Evolutionary conservation across 2,329 filamentous ascomycete genomes (phyloP), one percentile per base, ranked within the genome.

Genomic region (Fusarium secorum): DNA sequence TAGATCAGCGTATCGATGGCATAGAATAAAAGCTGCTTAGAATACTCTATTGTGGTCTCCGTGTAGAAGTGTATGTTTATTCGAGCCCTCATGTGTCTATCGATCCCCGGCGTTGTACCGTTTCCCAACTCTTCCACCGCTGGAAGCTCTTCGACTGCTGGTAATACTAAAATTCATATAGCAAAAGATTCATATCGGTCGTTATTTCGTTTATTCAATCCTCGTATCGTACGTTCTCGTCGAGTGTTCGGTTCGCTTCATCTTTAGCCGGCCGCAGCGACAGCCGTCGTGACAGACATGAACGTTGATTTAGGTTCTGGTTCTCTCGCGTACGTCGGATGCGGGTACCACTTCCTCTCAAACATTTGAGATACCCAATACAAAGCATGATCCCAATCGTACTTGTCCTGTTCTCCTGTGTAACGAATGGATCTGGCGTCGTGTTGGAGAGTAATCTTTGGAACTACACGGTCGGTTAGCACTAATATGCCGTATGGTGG

Each of bases 341-440:
- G 78, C 10, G 81, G 75, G 9, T 60, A 55, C 84, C 84, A 86
- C 8, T 77, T 66, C 4, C 78, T 73, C 52, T 83, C 80, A 45
- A 85, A 85, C 78, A 86, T 83, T 57, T 85, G 83, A 11, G 82
- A 80, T 14, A 84, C 78, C 75, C 85, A 86, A 66, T 82, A 83
- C 3, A 83, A 73, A 11, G 83, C 79, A 22, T 84, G 75, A 22
- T 85, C 83, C 79, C 79, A 81, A 44, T 78, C 73, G 36, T 72
- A 75, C 24, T 68, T 64, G 17, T 66, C 56, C 61, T 79, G 78
- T 4, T 42, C 39, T 5, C 78, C 77, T 17, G 57, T 56, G 42
- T 79, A 79, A 10, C 38, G 30, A 45, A 53, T 49, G 13, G 24
- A 11, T 11, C 35, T 39, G 8, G 52, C 13, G 32, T 53, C 24